These are phyloP conservation scores for Marchantia polymorpha DNA, from an alignment of 225 moss, liverwort and hornwort genomes.

Conservation along the genomic window DNA sequence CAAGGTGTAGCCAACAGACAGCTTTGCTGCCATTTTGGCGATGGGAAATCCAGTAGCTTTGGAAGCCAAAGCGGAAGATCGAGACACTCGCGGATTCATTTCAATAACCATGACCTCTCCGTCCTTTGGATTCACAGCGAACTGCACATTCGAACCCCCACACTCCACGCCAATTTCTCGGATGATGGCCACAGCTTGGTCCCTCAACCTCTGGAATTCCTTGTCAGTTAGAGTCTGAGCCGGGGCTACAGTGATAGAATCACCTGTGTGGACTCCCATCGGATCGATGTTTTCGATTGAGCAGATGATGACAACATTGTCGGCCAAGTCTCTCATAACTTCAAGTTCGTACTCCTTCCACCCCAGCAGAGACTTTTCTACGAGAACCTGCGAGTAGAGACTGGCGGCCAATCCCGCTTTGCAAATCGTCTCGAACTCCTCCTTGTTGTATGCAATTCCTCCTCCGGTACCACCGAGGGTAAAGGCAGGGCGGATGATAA, in stretches of 20 bases:
- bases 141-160: slow-evolving; percentile 97
- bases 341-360: slow-evolving; percentile 99
- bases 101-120: slow-evolving; percentile 99
- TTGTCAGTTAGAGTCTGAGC: slow-evolving; percentile 95
- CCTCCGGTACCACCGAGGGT: slow-evolving; percentile 96
- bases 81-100: slow-evolving; percentile 98
- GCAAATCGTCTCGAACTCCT: slow-evolving; percentile 91
- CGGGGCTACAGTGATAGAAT: slow-evolving; percentile 96
- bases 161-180: slow-evolving; percentile 97
- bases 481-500: slow-evolving; percentile 93
- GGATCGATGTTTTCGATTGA: slow-evolving; percentile 96
- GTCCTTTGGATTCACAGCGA: slow-evolving; percentile 88
- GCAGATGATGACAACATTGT: slow-evolving; percentile 96
- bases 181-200: slow-evolving; percentile 90
- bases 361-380: slow-evolving; percentile 92
- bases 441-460: slow-evolving; percentile 93
- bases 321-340: slow-evolving; percentile 96
- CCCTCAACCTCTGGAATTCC: slow-evolving; percentile 91
- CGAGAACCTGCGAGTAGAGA: slow-evolving; percentile 75
- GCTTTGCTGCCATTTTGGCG: slow-evolving; percentile 97
- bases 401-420: slow-evolving; percentile 83
- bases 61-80: slow-evolving; percentile 96
- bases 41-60: slow-evolving; percentile 98
- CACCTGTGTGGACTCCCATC: slow-evolving; percentile 97
- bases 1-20: slow-evolving; percentile 91